Evolutionary conservation across 2,329 filamentous ascomycete genomes (phyloP).

Genomic region (Monilinia aucupariae): DNA sequence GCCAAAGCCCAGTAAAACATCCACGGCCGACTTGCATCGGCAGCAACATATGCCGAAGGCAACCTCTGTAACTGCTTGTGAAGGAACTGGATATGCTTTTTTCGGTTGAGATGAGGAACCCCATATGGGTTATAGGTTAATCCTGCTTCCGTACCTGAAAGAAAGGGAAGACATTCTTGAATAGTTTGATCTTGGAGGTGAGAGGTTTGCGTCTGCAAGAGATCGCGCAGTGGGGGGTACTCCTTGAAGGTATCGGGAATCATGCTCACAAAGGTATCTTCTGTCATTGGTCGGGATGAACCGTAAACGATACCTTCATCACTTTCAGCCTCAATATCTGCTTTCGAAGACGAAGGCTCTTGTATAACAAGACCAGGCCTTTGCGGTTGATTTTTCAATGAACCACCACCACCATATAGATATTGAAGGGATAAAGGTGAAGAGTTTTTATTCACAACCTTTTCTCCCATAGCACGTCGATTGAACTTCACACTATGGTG

Average conservation of each 20-base stretch:
- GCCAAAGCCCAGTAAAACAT: slow-evolving; percentile 87
- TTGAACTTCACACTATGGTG: slow-evolving; percentile 32
- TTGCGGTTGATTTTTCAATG: slow-evolving; percentile 17
- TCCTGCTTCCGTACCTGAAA: slow-evolving; percentile 47
- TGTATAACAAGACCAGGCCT: slow-evolving; percentile 23
- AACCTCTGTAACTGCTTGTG: slow-evolving; percentile 54
- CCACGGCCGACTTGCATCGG: slow-evolving; percentile 90
- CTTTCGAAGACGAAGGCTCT: slow-evolving; percentile 16
- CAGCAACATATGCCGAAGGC: slow-evolving; percentile 62
- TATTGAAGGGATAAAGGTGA: slow-evolving; percentile 13
- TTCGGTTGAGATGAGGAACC: slow-evolving; percentile 66
- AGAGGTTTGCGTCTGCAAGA: slow-evolving; percentile 62
- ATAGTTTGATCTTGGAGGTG: slow-evolving; percentile 63
- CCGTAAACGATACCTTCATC: slow-evolving; percentile 9
- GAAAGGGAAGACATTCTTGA: slow-evolving; percentile 61
- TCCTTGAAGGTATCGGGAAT: slow-evolving; percentile 54
- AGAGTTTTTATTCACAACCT: not conserved
- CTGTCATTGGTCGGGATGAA: slow-evolving; percentile 21
- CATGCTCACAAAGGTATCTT: slow-evolving; percentile 21
- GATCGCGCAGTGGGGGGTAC: slow-evolving; percentile 59
- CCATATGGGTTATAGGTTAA: slow-evolving; percentile 62
- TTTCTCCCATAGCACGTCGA: slow-evolving; percentile 25
- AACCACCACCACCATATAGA: slow-evolving; percentile 18
- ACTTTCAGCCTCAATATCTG: slow-evolving; percentile 19
- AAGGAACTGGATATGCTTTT: slow-evolving; percentile 57